These are phyloP conservation scores for Gyromitra esculenta DNA, from an alignment of 2,329 filamentous ascomycete genomes.

Conservation along the genomic window DNA sequence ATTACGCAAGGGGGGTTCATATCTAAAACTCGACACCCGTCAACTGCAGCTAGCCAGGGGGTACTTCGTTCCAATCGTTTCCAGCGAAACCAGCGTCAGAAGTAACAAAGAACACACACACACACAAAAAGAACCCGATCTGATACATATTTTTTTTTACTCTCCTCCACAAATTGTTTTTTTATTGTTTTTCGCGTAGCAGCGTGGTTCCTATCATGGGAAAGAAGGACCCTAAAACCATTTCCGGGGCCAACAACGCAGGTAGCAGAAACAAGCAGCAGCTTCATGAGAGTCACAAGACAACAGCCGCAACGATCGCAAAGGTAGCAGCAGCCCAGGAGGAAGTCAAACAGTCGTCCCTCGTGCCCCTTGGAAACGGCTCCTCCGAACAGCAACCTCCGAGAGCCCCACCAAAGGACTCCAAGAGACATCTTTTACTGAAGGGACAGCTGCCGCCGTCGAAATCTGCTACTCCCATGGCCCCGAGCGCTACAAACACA, in stretches of 20 bases:
- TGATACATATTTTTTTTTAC: constrained; percentile 26
- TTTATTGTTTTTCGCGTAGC: constrained; percentile 34
- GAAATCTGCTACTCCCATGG: constrained; percentile 38
- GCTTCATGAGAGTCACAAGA: constrained; percentile 51
- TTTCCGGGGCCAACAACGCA: constrained; percentile 40
- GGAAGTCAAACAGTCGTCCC: constrained; percentile 46
- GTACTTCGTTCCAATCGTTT: constrained; percentile 49
- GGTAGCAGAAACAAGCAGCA: constrained; percentile 35
- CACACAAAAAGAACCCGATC: constrained; percentile 16
- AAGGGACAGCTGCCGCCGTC: constrained; percentile 40
- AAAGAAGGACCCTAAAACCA: constrained; percentile 48
- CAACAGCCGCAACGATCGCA: constrained; percentile 48
- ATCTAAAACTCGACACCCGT: constrained; percentile 50
- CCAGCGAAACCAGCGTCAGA: constrained; percentile 28
- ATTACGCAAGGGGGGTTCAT: constrained; percentile 49
- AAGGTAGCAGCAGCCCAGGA: constrained; percentile 50
- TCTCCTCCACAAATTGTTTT: constrained; percentile 14
- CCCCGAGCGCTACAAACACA: constrained; percentile 42
- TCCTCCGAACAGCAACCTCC: constrained; percentile 41
- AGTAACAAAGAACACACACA: constrained; percentile 27
- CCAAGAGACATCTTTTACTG: constrained; percentile 44
- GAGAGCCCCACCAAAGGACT: constrained; percentile 47
- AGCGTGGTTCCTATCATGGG: constrained; percentile 53
- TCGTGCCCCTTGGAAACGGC: constrained; percentile 43
- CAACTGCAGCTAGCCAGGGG: constrained; percentile 49